Conservation (phyloP, 306 rosid genomes). For the Inga oerstediana region DNA sequence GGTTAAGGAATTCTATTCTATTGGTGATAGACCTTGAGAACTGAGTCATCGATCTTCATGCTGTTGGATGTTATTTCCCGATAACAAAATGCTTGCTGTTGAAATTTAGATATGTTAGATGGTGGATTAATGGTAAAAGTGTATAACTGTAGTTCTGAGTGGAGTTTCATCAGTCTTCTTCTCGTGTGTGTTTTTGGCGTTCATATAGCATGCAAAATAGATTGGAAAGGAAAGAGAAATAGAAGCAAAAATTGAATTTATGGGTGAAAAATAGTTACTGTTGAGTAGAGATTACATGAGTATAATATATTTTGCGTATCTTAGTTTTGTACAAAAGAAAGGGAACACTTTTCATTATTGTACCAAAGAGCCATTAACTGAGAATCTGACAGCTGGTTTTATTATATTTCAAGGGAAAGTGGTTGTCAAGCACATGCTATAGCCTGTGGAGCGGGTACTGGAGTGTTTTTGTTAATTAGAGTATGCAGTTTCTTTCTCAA, state of each 20-base stretch:
- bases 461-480: conserved; percentile 81
- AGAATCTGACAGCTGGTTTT: conserved; percentile 31
- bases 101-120: not conserved
- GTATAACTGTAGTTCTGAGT: conserved; percentile 19
- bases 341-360: not conserved
- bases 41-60: not conserved
- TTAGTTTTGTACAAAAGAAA: not conserved
- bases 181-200: not conserved
- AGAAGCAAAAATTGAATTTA: not conserved
- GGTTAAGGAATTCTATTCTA: not conserved
- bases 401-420: conserved; percentile 60
- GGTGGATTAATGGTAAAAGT: conserved; percentile 9
- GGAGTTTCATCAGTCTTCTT: not conserved
- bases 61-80: not conserved
- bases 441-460: conserved; percentile 94
- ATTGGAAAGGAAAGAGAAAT: not conserved
- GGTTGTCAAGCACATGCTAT: conserved; percentile 90
- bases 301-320: not conserved
- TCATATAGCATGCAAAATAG: not conserved
- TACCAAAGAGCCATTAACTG: not conserved
- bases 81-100: not conserved
- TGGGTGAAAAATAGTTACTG: not conserved
- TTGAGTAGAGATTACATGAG: not conserved
- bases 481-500: conserved; percentile 45
- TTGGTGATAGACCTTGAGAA: not conserved